A percentile compares a stretch with the other conserved stretches of the same genome.
Conservation (phyloP, 345 rosid genomes). For the Cardamine chenopodiifolia region DNA sequence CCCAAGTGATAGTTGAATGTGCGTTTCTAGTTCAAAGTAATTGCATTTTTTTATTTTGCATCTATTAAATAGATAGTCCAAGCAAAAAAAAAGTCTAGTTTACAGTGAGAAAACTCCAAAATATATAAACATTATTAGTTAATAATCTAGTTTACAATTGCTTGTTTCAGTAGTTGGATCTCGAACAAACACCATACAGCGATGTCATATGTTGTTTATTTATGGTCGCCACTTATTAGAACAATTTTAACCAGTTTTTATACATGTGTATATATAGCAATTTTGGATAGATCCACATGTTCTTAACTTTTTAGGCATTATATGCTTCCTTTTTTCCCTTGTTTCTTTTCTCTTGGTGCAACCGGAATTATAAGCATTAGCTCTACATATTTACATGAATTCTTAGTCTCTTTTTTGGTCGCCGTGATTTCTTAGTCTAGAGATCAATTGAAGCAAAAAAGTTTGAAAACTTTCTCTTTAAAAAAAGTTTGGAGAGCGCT, state of each 20-base stretch:
- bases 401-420: too few species aligned
- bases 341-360: too few species aligned
- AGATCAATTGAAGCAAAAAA: neutral
- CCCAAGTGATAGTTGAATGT: constrained; percentile 1
- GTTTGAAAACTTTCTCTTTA: too few species aligned
- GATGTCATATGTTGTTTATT: neutral
- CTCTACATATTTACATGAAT: neutral
- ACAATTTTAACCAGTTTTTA: neutral
- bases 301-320: neutral
- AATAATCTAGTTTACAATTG: too few species aligned
- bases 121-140: neutral
- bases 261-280: neutral
- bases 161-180: constrained; percentile 2
- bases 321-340: too few species aligned
- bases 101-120: neutral
- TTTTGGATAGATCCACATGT: neutral
- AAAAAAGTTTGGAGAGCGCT: neutral
- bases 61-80: neutral
- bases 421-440: neutral
- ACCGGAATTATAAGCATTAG: too few species aligned
- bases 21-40: constrained; percentile 16
- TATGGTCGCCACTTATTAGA: neutral
- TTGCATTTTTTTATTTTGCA: neutral
- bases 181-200: neutral
- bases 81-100: neutral